A percentile compares a stretch with the other conserved stretches of the same genome.
Evolutionary conservation across 1,284 basidiomycete species (phyloP).

Genomic region (Exsudoporus floridanus): DNA sequence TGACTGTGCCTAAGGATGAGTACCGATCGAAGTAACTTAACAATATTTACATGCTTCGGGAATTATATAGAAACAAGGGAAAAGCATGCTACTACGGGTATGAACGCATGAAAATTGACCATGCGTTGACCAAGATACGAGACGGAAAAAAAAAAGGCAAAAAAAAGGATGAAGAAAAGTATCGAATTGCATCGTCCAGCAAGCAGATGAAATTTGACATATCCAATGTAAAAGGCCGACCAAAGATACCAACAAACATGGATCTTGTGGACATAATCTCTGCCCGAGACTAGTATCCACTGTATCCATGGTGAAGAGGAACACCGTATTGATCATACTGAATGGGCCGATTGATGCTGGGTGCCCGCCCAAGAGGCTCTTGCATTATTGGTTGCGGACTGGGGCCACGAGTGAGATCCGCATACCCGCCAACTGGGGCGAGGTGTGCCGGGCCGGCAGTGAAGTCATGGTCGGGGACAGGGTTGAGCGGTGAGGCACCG

Average conservation of each 20-base stretch:
- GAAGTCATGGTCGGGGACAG: slow-evolving; percentile 77
- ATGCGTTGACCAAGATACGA: slow-evolving; percentile 4
- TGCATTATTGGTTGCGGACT: slow-evolving; percentile 64
- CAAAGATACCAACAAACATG: background rate
- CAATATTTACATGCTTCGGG: slow-evolving; percentile 5
- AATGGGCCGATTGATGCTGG: slow-evolving; percentile 40
- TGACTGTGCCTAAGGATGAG: slow-evolving; percentile 6
- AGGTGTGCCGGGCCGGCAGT: slow-evolving; percentile 61
- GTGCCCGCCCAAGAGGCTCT: slow-evolving; percentile 47
- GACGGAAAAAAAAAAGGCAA: background rate
- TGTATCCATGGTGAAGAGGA: slow-evolving; percentile 59
- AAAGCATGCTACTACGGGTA: slow-evolving; percentile 21
- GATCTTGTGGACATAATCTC: background rate
- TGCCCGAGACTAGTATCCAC: slow-evolving; percentile 21
- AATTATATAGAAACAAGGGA: slow-evolving; percentile 1
- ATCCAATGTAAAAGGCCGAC: background rate
- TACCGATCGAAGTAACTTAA: slow-evolving; percentile 10
- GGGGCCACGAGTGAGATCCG: slow-evolving; percentile 69
- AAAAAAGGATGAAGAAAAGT: background rate
- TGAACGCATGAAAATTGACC: slow-evolving; percentile 17
- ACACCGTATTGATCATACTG: slow-evolving; percentile 54
- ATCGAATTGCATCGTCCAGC: slow-evolving; percentile 34
- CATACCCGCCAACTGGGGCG: slow-evolving; percentile 73
- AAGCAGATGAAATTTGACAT: slow-evolving; percentile 23
- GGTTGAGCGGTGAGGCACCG: slow-evolving; percentile 33